Evolutionary conservation across 306 rosid species (phyloP).

Genomic region (Dryas alaskensis): DNA sequence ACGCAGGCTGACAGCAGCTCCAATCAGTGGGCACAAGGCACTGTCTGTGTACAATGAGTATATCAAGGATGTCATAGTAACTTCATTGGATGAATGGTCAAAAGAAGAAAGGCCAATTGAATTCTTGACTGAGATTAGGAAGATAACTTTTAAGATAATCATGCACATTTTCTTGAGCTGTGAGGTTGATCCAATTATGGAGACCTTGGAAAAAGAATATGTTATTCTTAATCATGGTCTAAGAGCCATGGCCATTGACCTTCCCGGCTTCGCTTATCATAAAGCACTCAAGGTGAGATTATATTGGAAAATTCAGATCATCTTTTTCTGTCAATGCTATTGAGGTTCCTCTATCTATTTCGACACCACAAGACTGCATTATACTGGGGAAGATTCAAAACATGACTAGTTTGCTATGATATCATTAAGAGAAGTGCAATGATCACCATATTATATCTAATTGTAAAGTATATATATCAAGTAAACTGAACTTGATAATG

Average conservation of each 20-base stretch:
- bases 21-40: slow-evolving; percentile 57
- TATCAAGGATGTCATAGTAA: slow-evolving; percentile 32
- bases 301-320: background rate
- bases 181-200: slow-evolving; percentile 31
- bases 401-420: too few species aligned
- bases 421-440: background rate
- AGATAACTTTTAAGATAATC: slow-evolving; percentile 51
- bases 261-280: slow-evolving; percentile 67
- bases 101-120: slow-evolving; percentile 31
- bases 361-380: background rate
- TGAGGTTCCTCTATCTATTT: background rate
- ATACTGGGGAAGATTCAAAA: too few species aligned
- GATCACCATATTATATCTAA: background rate
- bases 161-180: slow-evolving; percentile 55
- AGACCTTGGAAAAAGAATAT: slow-evolving; percentile 40
- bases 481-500: background rate
- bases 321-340: background rate
- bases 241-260: slow-evolving; percentile 54
- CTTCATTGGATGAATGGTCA: slow-evolving; percentile 39
- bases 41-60: slow-evolving; percentile 38
- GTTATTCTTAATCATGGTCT: slow-evolving; percentile 47
- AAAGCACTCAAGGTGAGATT: slow-evolving; percentile 62
- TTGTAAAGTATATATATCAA: background rate
- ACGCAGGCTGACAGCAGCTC: slow-evolving; percentile 57
- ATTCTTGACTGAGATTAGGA: slow-evolving; percentile 56